These are phyloP conservation scores for Raffaelea albimanens DNA, from an alignment of 2,329 filamentous ascomycete species.

Conservation along the genomic window DNA sequence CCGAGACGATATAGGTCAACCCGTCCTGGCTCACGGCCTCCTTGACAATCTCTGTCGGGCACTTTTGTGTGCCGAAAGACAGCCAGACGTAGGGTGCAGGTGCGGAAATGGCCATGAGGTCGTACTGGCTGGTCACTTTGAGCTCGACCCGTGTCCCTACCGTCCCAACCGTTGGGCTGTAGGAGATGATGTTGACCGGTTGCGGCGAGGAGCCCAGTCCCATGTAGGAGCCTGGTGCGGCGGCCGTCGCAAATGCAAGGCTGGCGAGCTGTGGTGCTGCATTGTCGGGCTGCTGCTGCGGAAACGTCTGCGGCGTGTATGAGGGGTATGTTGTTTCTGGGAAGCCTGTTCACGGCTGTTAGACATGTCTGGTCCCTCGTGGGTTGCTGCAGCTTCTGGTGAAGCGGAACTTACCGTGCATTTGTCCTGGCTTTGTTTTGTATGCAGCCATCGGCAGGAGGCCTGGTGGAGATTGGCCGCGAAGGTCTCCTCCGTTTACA, in stretches of 20 bases:
- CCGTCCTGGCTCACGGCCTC: constrained; percentile 38
- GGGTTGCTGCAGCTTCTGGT: too few species aligned
- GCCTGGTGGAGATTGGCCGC: constrained; percentile 46
- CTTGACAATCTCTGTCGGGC: constrained; percentile 56
- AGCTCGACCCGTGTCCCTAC: constrained; percentile 64
- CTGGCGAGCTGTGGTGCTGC: constrained; percentile 42
- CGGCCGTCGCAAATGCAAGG: constrained; percentile 50
- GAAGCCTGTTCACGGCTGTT: constrained; percentile 18
- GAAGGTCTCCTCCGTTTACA: constrained; percentile 39
- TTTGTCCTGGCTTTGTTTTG: constrained; percentile 66
- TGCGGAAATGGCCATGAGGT: constrained; percentile 52
- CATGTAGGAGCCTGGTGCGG: constrained; percentile 58
- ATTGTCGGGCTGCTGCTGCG: constrained; percentile 39
- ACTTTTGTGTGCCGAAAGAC: constrained; percentile 70
- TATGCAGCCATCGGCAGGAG: constrained; percentile 74
- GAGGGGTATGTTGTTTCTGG: constrained; percentile 42
- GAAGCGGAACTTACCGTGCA: constrained; percentile 65
- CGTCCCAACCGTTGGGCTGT: constrained; percentile 57
- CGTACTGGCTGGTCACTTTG: constrained; percentile 65
- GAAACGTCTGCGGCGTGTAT: constrained; percentile 38
- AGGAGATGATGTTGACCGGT: constrained; percentile 47
- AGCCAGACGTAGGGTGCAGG: constrained; percentile 51
- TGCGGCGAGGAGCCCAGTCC: constrained; percentile 17
- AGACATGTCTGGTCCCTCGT: too few species aligned
- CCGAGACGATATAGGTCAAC: constrained; percentile 57